Conservation (phyloP, 1,139 yeast genomes). For the Hyphopichia buzzinii region DNA sequence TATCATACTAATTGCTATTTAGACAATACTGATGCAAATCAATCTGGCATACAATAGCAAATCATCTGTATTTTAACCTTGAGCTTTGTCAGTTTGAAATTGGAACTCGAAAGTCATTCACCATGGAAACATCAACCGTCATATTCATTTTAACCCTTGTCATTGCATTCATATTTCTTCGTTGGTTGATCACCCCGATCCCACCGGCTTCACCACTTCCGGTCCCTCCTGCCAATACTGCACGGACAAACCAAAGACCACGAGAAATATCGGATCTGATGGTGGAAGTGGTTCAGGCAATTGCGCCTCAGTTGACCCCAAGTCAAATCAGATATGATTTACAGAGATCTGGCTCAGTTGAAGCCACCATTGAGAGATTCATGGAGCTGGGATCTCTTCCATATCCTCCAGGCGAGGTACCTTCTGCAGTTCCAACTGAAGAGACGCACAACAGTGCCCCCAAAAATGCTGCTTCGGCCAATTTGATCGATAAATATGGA, state of each 20-base stretch:
- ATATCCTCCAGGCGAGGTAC: constrained; percentile 51
- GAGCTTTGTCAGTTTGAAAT: too few species aligned
- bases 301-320: constrained; percentile 70
- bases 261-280: constrained; percentile 73
- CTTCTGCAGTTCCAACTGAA: constrained; percentile 5
- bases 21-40: too few species aligned
- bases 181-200: constrained; percentile 62
- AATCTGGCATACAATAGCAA: too few species aligned
- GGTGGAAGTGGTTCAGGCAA: constrained; percentile 82
- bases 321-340: constrained; percentile 70
- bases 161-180: constrained; percentile 53
- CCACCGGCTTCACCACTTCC: constrained; percentile 25
- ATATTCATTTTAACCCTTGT: constrained; percentile 49
- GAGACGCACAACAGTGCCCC: constrained; percentile 9
- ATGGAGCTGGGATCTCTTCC: constrained; percentile 67
- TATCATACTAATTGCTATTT: too few species aligned
- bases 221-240: constrained; percentile 1
- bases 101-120: not conserved
- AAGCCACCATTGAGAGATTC: constrained; percentile 70
- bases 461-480: constrained; percentile 14
- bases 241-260: constrained; percentile 20
- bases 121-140: constrained; percentile 55
- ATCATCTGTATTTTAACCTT: too few species aligned
- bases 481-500: constrained; percentile 40
- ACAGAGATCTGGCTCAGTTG: constrained; percentile 75